Conservation (phyloP, 2,329 filamentous ascomycete species). For the Akanthomyces uredinophilus region DNA sequence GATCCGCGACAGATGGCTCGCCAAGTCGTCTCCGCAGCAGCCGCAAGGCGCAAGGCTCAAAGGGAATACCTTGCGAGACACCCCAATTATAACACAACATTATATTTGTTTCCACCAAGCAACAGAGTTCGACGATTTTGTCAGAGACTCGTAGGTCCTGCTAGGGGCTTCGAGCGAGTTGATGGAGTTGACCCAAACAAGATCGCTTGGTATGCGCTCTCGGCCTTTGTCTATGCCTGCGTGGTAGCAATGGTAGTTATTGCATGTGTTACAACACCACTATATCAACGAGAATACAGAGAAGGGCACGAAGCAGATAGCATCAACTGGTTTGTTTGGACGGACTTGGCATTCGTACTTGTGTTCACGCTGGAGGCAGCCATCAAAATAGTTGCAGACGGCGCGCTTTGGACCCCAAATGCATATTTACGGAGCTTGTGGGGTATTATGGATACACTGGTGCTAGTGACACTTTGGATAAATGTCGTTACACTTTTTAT, state of each 20-base stretch:
- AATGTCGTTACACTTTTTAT: slow-evolving; percentile 80
- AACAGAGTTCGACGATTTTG: slow-evolving; percentile 78
- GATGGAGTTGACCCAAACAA: slow-evolving; percentile 88
- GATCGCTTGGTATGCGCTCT: slow-evolving; percentile 87
- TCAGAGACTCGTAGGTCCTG: slow-evolving; percentile 85
- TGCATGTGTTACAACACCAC: slow-evolving; percentile 86
- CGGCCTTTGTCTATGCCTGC: slow-evolving; percentile 85
- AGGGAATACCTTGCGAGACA: slow-evolving; percentile 83
- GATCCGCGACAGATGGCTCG: slow-evolving; percentile 86
- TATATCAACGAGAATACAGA: slow-evolving; percentile 90
- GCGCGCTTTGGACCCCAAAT: slow-evolving; percentile 94
- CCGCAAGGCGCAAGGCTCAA: slow-evolving; percentile 80
- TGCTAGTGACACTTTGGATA: slow-evolving; percentile 90
- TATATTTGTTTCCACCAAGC: slow-evolving; percentile 77
- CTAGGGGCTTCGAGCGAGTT: slow-evolving; percentile 77
- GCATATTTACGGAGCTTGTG: slow-evolving; percentile 95
- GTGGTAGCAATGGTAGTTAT: slow-evolving; percentile 98
- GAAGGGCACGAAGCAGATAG: slow-evolving; percentile 51
- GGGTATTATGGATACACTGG: slow-evolving; percentile 91
- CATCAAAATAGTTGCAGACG: slow-evolving; percentile 93
- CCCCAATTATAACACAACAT: slow-evolving; percentile 85
- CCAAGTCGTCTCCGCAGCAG: slow-evolving; percentile 79
- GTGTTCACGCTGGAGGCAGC: slow-evolving; percentile 81
- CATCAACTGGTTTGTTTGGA: slow-evolving; percentile 91
- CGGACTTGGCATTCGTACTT: slow-evolving; percentile 81